phyloP scores from a whole-genome alignment of 148 eudicot species.

The Vaccinium myrtillus region DNA sequence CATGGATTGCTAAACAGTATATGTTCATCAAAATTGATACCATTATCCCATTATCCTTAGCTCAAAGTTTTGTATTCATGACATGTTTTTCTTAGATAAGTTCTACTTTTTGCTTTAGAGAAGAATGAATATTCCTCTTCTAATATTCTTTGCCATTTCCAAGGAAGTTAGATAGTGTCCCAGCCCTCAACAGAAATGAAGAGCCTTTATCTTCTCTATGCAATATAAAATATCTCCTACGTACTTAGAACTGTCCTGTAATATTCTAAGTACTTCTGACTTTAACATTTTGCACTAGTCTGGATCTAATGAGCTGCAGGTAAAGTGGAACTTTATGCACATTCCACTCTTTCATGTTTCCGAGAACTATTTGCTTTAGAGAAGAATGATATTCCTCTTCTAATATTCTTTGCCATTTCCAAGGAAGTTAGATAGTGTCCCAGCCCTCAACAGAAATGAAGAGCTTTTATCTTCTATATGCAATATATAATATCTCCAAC shows the following conservation, averaged over 20 bases:
- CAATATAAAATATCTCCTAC: neutral
- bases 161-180: neutral
- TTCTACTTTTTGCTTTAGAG: neutral
- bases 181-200: neutral
- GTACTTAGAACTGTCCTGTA: neutral
- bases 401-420: neutral
- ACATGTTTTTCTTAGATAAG: neutral
- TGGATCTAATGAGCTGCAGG: neutral
- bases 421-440: neutral
- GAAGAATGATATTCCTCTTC: no score
- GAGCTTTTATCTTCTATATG: neutral
- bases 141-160: neutral
- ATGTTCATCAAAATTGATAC: neutral
- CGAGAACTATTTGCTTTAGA: neutral
- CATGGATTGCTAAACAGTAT: neutral
- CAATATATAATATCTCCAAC: neutral
- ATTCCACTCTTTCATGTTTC: neutral
- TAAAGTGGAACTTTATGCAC: neutral
- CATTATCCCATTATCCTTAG: neutral
- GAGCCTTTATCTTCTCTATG: neutral
- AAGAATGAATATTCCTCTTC: neutral
- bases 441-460: neutral
- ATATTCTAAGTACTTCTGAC: conserved; percentile 4
- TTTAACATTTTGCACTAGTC: neutral
- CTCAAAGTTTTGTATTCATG: neutral